phyloP scores from a whole-genome alignment of 2,329 filamentous ascomycete species.

The Hypoxylon sp. region DNA sequence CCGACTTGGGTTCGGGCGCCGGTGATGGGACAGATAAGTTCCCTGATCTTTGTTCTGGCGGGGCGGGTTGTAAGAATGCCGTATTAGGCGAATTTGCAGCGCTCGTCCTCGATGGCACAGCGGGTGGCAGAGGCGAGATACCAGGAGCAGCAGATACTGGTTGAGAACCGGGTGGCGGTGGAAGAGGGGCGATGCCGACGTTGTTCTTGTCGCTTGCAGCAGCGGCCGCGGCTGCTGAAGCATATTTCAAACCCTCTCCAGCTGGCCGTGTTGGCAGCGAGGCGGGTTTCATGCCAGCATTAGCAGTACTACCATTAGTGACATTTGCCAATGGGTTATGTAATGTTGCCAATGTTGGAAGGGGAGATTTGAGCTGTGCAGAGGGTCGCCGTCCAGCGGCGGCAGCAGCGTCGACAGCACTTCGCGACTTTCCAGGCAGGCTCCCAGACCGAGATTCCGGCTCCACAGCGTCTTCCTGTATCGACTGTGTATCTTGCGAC shows the following conservation, averaged over 20 bases:
- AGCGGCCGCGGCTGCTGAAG: conserved; percentile 93
- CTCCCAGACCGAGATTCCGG: conserved; percentile 63
- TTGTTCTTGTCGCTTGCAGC: conserved; percentile 89
- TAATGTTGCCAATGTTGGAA: conserved; percentile 92
- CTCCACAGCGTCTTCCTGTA: conserved; percentile 86
- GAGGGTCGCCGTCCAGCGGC: conserved; percentile 79
- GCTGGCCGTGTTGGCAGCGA: conserved; percentile 86
- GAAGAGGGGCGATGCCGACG: conserved; percentile 92
- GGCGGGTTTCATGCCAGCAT: conserved; percentile 89
- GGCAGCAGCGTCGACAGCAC: conserved; percentile 70
- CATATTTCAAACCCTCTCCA: conserved; percentile 94
- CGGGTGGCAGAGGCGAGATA: conserved; percentile 65
- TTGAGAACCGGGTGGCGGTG: conserved; percentile 82
- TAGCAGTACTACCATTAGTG: conserved; percentile 66
- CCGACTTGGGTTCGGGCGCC: conserved; percentile 52
- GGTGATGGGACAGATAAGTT: conserved; percentile 52
- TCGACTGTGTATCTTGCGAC: conserved; percentile 94
- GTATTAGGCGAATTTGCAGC: conserved; percentile 69
- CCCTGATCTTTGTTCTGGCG: conserved; percentile 49
- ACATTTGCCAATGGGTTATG: conserved; percentile 78
- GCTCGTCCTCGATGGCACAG: conserved; percentile 67
- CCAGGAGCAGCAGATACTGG: conserved; percentile 55
- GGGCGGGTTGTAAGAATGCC: conserved; percentile 63
- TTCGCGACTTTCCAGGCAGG: conserved; percentile 67
- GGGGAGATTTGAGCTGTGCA: conserved; percentile 90